phyloP scores from a whole-genome alignment of 148 eudicot species.

The Silene latifolia region DNA sequence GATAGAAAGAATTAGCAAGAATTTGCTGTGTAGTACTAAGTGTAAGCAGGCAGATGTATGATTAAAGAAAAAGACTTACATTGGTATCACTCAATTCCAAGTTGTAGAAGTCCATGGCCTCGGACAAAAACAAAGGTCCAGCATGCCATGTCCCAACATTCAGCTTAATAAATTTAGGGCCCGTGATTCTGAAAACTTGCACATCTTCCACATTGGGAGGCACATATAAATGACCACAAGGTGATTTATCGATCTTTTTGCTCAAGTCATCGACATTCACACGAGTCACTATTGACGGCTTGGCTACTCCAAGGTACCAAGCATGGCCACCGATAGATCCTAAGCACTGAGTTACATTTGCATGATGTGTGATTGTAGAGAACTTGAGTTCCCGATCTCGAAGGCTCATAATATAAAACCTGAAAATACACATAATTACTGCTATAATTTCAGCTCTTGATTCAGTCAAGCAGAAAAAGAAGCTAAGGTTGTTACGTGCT shows the following conservation, averaged over 20 bases:
- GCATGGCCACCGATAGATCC: conserved; percentile 70
- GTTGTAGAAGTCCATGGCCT: conserved; percentile 81
- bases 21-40: background rate
- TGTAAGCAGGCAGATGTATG: background rate
- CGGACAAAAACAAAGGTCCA: conserved; percentile 63
- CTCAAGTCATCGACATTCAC: conserved; percentile 30
- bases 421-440: conserved; percentile 27
- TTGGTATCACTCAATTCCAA: conserved; percentile 82
- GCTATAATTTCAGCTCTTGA: no score
- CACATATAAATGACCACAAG: conserved; percentile 63
- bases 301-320: conserved; percentile 96
- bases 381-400: conserved; percentile 57
- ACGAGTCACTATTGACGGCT: conserved; percentile 56
- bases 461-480: no score
- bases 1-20: no score
- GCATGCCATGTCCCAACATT: conserved; percentile 94
- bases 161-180: conserved; percentile 77
- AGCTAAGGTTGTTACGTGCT: no score
- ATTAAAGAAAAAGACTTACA: conserved; percentile 40
- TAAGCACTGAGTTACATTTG: conserved; percentile 87
- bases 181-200: conserved; percentile 56
- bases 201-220: conserved; percentile 76
- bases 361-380: conserved; percentile 75
- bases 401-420: conserved; percentile 86
- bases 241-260: conserved; percentile 42